These are phyloP conservation scores for Biancaea sappan DNA, from an alignment of 306 rosid species.

Conservation along the genomic window DNA sequence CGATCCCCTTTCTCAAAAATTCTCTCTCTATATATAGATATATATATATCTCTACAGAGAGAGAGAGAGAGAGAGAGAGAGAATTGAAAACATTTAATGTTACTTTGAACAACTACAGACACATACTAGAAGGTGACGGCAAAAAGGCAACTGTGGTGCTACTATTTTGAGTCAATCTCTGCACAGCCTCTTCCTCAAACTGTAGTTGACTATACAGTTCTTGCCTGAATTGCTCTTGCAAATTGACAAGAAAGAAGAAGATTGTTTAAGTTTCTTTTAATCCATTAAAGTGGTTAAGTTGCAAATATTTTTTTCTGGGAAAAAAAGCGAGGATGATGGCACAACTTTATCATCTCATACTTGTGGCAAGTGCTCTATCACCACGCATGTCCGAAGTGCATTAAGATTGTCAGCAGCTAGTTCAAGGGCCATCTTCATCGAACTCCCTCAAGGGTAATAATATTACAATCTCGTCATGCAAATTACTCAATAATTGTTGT, in stretches of 20 bases:
- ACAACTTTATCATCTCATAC: not conserved
- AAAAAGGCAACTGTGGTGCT: not conserved
- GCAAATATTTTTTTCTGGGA: not conserved
- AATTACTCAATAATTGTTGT: too few relatives aligned
- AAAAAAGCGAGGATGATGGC: not conserved
- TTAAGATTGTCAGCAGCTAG: not conserved
- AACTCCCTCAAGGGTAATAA: not conserved
- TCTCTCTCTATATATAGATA: too few relatives aligned
- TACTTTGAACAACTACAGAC: too few relatives aligned
- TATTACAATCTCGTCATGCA: too few relatives aligned
- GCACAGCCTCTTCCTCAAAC: not conserved
- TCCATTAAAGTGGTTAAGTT: not conserved
- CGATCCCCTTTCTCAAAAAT: too few relatives aligned
- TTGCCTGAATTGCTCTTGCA: not conserved
- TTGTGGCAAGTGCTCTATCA: not conserved
- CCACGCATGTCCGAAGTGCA: not conserved
- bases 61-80: too few relatives aligned
- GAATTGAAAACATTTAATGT: too few relatives aligned
- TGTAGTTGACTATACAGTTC: not conserved
- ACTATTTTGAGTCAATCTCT: not conserved
- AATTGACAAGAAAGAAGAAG: not conserved
- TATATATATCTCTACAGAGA: too few relatives aligned
- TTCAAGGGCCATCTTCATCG: not conserved
- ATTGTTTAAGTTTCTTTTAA: not conserved
- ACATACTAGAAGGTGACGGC: not conserved